phyloP scores from a whole-genome alignment of 2,329 filamentous ascomycete genomes.

The Botrytis hyacinthi region DNA sequence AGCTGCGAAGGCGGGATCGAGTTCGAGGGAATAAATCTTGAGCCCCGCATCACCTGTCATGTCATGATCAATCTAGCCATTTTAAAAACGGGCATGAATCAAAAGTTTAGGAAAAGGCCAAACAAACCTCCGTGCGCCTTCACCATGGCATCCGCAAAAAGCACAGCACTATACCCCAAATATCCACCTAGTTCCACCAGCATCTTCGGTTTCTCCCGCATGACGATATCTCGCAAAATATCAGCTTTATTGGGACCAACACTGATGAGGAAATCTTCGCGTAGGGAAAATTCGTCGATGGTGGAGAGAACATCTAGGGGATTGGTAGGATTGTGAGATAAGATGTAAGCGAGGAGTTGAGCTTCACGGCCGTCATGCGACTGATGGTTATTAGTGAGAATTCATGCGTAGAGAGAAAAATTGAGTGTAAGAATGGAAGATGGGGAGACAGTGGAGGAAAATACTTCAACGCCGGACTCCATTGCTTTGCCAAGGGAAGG shows the following conservation, averaged over 20 bases:
- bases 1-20: conserved; percentile 68
- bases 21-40: conserved; percentile 56
- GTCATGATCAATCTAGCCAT: not conserved
- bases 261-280: conserved; percentile 72
- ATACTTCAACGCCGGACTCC: not conserved
- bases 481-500: not conserved
- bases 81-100: not conserved
- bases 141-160: conserved; percentile 67
- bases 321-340: conserved; percentile 58
- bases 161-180: conserved; percentile 75
- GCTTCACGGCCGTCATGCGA: conserved; percentile 71
- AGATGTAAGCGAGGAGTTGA: conserved; percentile 67
- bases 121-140: not conserved
- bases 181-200: conserved; percentile 80
- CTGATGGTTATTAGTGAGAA: conserved; percentile 21
- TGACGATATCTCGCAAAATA: conserved; percentile 66
- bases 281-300: conserved; percentile 66
- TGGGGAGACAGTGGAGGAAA: not conserved
- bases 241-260: conserved; percentile 70
- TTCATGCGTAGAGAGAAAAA: not conserved
- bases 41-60: conserved; percentile 56
- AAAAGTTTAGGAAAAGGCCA: not conserved
- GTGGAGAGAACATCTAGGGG: conserved; percentile 61
- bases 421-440: not conserved
- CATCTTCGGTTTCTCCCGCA: conserved; percentile 60